Percentiles rank a stretch among this genome's conserved stretches.
Conservation (phyloP, 306 rosid species). For the Phaseolus lunatus region DNA sequence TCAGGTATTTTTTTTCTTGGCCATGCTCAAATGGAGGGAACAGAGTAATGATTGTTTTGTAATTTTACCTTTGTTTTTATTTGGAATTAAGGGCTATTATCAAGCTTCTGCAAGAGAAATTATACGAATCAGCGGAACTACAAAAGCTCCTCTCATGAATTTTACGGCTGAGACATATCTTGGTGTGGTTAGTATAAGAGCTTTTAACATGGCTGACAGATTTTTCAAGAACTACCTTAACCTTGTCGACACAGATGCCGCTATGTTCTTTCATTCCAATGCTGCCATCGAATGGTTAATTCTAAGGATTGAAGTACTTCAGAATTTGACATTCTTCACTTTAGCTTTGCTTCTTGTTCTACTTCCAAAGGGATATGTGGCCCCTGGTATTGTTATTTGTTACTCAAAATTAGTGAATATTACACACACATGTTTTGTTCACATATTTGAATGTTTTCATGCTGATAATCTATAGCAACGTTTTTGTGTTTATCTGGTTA, state of each 20-base stretch:
- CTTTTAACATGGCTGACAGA: constrained; percentile 56
- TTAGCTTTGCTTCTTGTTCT: constrained; percentile 63
- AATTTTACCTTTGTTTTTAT: neutral
- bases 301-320: constrained; percentile 64
- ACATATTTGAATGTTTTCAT: neutral
- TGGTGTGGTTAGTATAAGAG: constrained; percentile 76
- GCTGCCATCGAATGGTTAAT: constrained; percentile 68
- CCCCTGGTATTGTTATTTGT: constrained; percentile 55
- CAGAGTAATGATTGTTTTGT: neutral
- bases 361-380: constrained; percentile 59
- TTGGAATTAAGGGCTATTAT: constrained; percentile 59
- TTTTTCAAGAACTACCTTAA: constrained; percentile 62
- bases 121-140: constrained; percentile 78
- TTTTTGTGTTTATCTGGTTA: constrained; percentile 4
- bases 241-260: constrained; percentile 68
- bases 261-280: constrained; percentile 65
- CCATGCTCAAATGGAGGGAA: neutral
- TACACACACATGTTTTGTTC: neutral
- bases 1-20: constrained; percentile 41
- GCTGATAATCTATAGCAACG: neutral
- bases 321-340: constrained; percentile 64
- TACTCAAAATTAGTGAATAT: neutral
- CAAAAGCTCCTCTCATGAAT: constrained; percentile 80
- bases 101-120: constrained; percentile 75
- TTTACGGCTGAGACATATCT: constrained; percentile 71